Conservation (phyloP, 345 rosid species). For the Melaleuca quinquenervia region DNA sequence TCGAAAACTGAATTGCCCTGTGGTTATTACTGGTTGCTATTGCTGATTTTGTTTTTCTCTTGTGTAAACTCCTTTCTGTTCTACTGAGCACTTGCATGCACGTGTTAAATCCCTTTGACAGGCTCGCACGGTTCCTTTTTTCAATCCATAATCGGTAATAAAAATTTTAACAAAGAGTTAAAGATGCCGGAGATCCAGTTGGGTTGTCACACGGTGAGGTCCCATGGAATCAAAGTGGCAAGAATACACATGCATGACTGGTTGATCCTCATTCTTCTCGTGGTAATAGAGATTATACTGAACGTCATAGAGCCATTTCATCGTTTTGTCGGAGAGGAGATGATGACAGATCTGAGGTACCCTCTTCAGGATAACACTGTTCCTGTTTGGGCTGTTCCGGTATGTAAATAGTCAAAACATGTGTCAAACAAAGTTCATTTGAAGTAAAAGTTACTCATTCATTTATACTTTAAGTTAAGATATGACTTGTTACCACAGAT, state of each 20-base stretch:
- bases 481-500: conserved; percentile 31
- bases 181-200: conserved; percentile 70
- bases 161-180: background rate
- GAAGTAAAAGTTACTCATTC: background rate
- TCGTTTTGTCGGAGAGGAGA: conserved; percentile 78
- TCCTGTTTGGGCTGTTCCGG: conserved; percentile 89
- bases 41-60: background rate
- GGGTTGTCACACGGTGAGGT: conserved; percentile 59
- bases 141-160: background rate
- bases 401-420: conserved; percentile 17
- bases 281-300: conserved; percentile 41
- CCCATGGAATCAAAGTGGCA: conserved; percentile 69
- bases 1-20: background rate
- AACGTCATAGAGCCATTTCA: conserved; percentile 79
- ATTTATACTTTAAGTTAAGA: background rate
- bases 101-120: background rate
- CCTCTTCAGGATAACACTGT: conserved; percentile 68
- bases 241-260: conserved; percentile 82
- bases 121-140: background rate
- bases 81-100: background rate
- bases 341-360: conserved; percentile 70
- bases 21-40: background rate
- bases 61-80: background rate
- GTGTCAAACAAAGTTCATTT: background rate
- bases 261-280: conserved; percentile 69